Evolutionary conservation across 2,329 filamentous ascomycete species (phyloP).

Genomic region (Hirsutella thompsonii): DNA sequence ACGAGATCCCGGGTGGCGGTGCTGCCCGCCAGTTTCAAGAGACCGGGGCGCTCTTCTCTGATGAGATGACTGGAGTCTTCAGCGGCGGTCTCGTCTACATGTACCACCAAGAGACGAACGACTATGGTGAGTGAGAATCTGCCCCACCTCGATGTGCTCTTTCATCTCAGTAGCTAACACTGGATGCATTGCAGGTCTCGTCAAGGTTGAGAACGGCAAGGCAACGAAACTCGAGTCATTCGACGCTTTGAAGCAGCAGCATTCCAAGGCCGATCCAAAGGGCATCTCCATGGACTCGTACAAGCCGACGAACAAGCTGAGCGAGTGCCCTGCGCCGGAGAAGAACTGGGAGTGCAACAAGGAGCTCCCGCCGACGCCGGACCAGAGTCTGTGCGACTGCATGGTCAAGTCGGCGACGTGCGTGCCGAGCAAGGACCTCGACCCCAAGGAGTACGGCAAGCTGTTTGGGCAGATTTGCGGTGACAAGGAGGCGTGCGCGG

Average conservation of each 20-base stretch:
- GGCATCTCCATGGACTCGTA: slow-evolving; percentile 56
- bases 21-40: slow-evolving; percentile 72
- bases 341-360: slow-evolving; percentile 51
- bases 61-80: slow-evolving; percentile 75
- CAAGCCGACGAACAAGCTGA: slow-evolving; percentile 57
- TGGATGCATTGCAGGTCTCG: slow-evolving; percentile 39
- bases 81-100: slow-evolving; percentile 98
- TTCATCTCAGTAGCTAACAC: not conserved
- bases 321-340: slow-evolving; percentile 56
- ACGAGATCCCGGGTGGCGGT: slow-evolving; percentile 40
- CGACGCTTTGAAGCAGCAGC: slow-evolving; percentile 54
- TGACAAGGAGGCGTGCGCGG: slow-evolving; percentile 43
- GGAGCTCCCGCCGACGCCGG: slow-evolving; percentile 69
- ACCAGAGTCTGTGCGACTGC: slow-evolving; percentile 70
- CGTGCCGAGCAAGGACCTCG: slow-evolving; percentile 45
- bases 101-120: slow-evolving; percentile 86
- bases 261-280: slow-evolving; percentile 54
- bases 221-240: slow-evolving; percentile 65
- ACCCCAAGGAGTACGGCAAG: slow-evolving; percentile 44
- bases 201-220: slow-evolving; percentile 41
- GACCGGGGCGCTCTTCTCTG: slow-evolving; percentile 66
- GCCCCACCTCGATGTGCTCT: not conserved
- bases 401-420: slow-evolving; percentile 68
- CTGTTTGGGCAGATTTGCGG: slow-evolving; percentile 70
- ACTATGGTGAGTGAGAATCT: slow-evolving; percentile 51